Base-by-base conservation (phyloP, 1,139 yeast genomes). In the Geotrichum reessii region DNA sequence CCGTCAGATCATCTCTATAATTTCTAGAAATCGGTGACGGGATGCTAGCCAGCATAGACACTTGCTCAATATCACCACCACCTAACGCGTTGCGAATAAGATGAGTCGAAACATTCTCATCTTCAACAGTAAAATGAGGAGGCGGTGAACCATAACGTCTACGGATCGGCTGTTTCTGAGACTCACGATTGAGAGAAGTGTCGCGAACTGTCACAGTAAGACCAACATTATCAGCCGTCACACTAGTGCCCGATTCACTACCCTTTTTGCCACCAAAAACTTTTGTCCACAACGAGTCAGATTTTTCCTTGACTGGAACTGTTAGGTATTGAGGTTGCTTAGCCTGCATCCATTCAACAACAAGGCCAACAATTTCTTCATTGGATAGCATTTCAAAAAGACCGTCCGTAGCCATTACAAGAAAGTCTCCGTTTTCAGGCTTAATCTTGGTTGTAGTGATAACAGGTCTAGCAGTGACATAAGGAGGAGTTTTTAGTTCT, bases 391-490 rank as follows among this genome's bases (percentile, higher is more conserved):
- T 81, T 71, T 93, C 99, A 72, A 86, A 93, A 56, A 93, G 77
- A 0, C 99, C 99, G 74, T 93, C 99, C 14, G 95, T 85, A 0
- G 95, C 99, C 83, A 93, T 78, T 21, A 93, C 96, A 73, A 93
- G 76, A 67, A 93, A 93, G 69, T 90, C 95, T 63, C 91, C 85
- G 65, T 84, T 82, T 24, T 79, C 78, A 0, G 93, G 88, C 58
- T 79, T 78, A 53, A 93, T 81, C 67, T 85, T 82, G 12, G 95
- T 86, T 2, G 96, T 85, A 12, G 97, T 86, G 44, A 93, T 80
- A 33, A 86, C 97, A 0, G 99, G 99, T 70, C 87, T 92, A 0
- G 99, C 98, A 0, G 99, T 93, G 46, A 93, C 97, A 71, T 93
- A 93, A 0, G 99, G 99, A 5, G 99, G 99, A 0, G 97, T 86